These are phyloP conservation scores for Mariannaea sp. DNA, from an alignment of 2,329 filamentous ascomycete genomes.

Conservation along the genomic window DNA sequence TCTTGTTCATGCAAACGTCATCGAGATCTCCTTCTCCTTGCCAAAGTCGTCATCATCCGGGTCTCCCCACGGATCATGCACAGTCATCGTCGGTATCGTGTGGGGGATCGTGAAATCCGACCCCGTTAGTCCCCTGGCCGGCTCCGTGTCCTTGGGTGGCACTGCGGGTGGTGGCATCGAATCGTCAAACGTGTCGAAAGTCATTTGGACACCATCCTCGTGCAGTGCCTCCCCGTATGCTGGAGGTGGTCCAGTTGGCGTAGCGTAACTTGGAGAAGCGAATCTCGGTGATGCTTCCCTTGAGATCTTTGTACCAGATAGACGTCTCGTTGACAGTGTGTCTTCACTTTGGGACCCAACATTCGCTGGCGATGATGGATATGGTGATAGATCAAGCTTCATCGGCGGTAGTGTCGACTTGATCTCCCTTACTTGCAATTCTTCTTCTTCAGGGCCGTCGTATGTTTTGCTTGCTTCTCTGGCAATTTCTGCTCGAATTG, in stretches of 20 bases:
- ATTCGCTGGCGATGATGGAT: slow-evolving; percentile 30
- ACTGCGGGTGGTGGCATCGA: slow-evolving; percentile 31
- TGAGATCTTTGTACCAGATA: slow-evolving; percentile 32
- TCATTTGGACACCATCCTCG: slow-evolving; percentile 67
- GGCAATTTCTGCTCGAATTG: slow-evolving; percentile 84
- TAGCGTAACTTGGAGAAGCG: slow-evolving; percentile 28
- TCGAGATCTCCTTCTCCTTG: slow-evolving; percentile 74
- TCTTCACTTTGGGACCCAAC: slow-evolving; percentile 26
- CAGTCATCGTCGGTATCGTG: slow-evolving; percentile 55
- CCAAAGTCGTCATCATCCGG: slow-evolving; percentile 71
- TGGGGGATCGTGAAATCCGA: slow-evolving; percentile 46
- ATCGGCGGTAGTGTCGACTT: slow-evolving; percentile 89
- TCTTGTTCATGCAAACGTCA: slow-evolving; percentile 73
- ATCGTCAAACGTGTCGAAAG: slow-evolving; percentile 69
- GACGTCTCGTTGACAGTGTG: slow-evolving; percentile 25
- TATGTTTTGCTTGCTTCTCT: slow-evolving; percentile 60
- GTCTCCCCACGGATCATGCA: slow-evolving; percentile 72
- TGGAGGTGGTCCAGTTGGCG: slow-evolving; percentile 21
- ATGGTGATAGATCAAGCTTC: slow-evolving; percentile 67
- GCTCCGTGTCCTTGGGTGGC: slow-evolving; percentile 38
- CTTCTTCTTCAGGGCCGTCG: slow-evolving; percentile 55
- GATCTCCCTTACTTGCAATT: slow-evolving; percentile 74
- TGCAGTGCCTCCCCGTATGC: slow-evolving; percentile 39
- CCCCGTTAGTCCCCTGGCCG: slow-evolving; percentile 30
- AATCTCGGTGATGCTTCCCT: slow-evolving; percentile 26